phyloP scores from a whole-genome alignment of 169 alveolate genomes.

The Amoebophrya sp. region DNA sequence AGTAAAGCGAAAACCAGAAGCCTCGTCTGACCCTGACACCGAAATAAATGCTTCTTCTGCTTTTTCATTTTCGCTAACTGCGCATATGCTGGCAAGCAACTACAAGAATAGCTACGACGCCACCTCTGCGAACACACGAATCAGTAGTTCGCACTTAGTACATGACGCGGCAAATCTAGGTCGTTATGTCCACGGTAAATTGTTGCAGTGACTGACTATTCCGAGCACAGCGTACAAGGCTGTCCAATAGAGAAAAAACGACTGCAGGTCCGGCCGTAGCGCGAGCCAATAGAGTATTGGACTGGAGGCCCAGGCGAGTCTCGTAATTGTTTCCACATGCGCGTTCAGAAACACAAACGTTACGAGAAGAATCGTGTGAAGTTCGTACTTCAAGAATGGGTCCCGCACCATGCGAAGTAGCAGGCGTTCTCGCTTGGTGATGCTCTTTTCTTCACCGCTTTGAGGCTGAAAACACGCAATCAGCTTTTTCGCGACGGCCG shows the following conservation, averaged over 20 bases:
- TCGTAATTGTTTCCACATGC: not conserved
- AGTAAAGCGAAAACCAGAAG: too few species aligned
- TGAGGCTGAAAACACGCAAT: not conserved
- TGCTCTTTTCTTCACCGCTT: not conserved
- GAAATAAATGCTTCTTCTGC: too few species aligned
- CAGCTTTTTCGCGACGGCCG: not conserved
- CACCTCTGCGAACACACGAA: too few species aligned
- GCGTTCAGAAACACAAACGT: not conserved
- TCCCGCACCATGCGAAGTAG: not conserved
- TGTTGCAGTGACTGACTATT: not conserved
- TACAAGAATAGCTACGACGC: too few species aligned
- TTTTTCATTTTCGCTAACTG: too few species aligned
- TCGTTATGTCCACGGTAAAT: not conserved
- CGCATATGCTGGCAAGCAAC: too few species aligned
- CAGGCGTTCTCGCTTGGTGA: not conserved
- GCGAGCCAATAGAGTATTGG: not conserved
- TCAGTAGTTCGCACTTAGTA: too few species aligned
- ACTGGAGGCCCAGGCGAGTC: not conserved
- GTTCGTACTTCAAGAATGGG: not conserved
- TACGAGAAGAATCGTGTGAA: not conserved
- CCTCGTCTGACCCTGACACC: too few species aligned
- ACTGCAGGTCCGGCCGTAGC: not conserved
- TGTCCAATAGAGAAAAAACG: not conserved
- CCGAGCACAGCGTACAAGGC: not conserved
- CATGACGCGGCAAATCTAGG: too few species aligned